Conservation (phyloP, 441 rosid species). For the Aquilaria agallochum region DNA sequence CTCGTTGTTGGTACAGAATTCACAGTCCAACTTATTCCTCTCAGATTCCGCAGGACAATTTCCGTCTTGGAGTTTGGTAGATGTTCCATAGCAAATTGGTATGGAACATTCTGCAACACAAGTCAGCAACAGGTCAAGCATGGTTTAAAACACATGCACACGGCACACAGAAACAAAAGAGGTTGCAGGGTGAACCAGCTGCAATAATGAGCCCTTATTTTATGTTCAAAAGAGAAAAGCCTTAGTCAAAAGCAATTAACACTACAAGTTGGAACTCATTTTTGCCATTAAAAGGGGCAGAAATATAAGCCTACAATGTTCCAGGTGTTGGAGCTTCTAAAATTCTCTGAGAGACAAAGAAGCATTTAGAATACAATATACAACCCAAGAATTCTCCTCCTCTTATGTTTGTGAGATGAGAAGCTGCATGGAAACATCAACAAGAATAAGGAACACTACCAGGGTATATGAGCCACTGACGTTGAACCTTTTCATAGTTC, state of each 20-base stretch:
- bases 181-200: too few relatives aligned
- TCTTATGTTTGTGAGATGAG: too few relatives aligned
- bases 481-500: slow-evolving; percentile 63
- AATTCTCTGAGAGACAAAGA: too few relatives aligned
- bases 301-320: too few relatives aligned
- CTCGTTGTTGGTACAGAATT: slow-evolving; percentile 64
- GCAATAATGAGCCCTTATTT: too few relatives aligned
- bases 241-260: too few relatives aligned
- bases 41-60: slow-evolving; percentile 42
- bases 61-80: slow-evolving; percentile 52
- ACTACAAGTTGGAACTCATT: background rate
- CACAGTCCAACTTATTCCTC: slow-evolving; percentile 53
- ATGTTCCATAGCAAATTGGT: slow-evolving; percentile 51
- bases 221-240: too few relatives aligned
- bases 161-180: too few relatives aligned
- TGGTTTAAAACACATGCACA: too few relatives aligned
- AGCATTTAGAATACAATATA: slow-evolving; percentile 1
- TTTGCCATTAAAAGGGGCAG: background rate
- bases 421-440: too few relatives aligned
- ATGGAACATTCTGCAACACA: slow-evolving; percentile 50
- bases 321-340: too few relatives aligned
- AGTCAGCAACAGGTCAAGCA: background rate
- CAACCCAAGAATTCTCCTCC: background rate
- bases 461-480: slow-evolving; percentile 57
- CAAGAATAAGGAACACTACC: slow-evolving; percentile 24